Conservation (phyloP, 1,284 basidiomycete species). For the Microstroma glucosiphilum region DNA sequence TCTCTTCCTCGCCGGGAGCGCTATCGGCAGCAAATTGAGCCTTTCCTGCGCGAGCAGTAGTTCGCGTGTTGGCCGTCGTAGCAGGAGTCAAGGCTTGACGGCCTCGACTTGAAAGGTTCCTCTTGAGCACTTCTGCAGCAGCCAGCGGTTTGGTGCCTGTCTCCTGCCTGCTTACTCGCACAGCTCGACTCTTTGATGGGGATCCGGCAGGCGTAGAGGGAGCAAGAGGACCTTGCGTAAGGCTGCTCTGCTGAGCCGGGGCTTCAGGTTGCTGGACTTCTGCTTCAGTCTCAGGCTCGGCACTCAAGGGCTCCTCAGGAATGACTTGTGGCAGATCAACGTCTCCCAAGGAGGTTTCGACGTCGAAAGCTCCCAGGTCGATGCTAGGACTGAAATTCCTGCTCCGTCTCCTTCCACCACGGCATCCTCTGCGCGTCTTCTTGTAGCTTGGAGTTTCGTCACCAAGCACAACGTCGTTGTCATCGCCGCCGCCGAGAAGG, state of each 20-base stretch:
- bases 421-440: slow-evolving; percentile 6
- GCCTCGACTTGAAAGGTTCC: background rate
- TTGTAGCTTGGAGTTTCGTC: background rate
- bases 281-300: background rate
- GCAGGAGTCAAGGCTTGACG: background rate
- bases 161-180: background rate
- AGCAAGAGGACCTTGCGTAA: background rate
- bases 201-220: background rate
- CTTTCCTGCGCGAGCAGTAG: background rate
- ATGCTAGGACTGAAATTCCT: background rate
- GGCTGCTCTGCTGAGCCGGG: background rate
- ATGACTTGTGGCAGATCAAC: background rate
- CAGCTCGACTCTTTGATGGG: background rate
- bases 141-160: background rate
- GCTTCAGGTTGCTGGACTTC: background rate
- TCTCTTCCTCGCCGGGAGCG: background rate
- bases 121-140: background rate
- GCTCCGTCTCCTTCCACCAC: slow-evolving; percentile 3
- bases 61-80: background rate
- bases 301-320: background rate
- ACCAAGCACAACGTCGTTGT: background rate
- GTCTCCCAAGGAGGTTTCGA: background rate
- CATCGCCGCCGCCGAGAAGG: background rate
- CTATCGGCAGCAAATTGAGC: background rate
- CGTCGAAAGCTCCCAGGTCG: background rate